phyloP scores from a whole-genome alignment of 257 asterid species.

The Solanum sitiens region DNA sequence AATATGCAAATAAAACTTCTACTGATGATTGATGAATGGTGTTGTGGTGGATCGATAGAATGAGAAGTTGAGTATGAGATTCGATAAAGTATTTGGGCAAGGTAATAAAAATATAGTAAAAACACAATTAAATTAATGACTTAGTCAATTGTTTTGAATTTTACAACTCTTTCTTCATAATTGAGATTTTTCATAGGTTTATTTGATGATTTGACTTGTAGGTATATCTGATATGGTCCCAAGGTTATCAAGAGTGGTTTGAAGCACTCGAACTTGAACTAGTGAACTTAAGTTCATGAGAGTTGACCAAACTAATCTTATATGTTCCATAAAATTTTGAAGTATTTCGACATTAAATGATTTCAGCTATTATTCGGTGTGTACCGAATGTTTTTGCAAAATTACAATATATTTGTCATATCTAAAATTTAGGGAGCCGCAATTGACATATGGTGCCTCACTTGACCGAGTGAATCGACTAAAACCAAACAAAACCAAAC shows the following conservation, averaged over 20 bases:
- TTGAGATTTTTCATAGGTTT: not conserved
- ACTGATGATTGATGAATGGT: not conserved
- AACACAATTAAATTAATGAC: not conserved
- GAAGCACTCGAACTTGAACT: not conserved
- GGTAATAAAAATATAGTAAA: too few relatives aligned
- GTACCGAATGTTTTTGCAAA: too few relatives aligned
- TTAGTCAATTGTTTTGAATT: not conserved
- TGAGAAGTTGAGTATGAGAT: not conserved
- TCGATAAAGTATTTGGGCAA: not conserved
- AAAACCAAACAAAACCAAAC: too few relatives aligned
- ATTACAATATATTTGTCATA: not conserved
- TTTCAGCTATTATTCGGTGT: too few relatives aligned
- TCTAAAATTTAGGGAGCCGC: not conserved
- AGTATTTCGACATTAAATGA: too few relatives aligned
- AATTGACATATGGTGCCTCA: not conserved
- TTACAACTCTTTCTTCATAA: not conserved
- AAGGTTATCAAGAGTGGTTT: not conserved
- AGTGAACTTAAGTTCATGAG: not conserved
- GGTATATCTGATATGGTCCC: not conserved
- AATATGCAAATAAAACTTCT: too few relatives aligned
- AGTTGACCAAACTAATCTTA: too few relatives aligned
- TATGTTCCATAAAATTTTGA: too few relatives aligned
- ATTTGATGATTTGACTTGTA: not conserved
- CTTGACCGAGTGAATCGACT: not conserved
- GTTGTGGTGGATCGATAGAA: not conserved